Percentiles rank a stretch among this genome's conserved stretches.
phyloP scores from a whole-genome alignment of 2,329 filamentous ascomycete genomes.

The Xylaria multiplex region DNA sequence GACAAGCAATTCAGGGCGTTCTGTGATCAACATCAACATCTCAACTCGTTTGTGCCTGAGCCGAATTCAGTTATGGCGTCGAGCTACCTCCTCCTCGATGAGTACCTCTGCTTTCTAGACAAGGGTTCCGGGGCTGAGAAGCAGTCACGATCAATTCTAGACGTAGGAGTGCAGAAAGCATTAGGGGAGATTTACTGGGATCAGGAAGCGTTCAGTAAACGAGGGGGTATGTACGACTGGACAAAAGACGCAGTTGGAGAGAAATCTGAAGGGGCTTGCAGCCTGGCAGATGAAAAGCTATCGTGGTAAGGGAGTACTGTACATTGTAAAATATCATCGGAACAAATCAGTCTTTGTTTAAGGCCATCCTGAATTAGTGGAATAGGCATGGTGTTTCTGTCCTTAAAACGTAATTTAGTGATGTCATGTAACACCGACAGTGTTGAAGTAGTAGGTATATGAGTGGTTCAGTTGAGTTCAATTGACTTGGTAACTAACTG shows the following conservation, averaged over 20 bases:
- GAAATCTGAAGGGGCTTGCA: constrained; percentile 26
- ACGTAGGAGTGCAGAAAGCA: constrained; percentile 59
- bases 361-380: no score
- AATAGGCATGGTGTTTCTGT: no score
- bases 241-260: constrained; percentile 41
- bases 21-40: constrained; percentile 55
- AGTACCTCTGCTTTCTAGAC: constrained; percentile 62
- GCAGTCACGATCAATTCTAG: constrained; percentile 52
- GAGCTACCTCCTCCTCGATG: constrained; percentile 63
- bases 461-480: no score
- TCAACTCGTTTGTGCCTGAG: constrained; percentile 59
- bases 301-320: constrained; percentile 6
- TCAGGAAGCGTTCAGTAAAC: constrained; percentile 53
- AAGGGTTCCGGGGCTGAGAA: constrained; percentile 50
- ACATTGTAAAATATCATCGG: no score
- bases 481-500: no score
- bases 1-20: constrained; percentile 59
- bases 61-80: constrained; percentile 61
- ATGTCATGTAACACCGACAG: no score
- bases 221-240: constrained; percentile 63
- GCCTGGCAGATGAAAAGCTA: constrained; percentile 9
- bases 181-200: constrained; percentile 59
- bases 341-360: no score
- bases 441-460: no score
- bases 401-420: no score